These are phyloP conservation scores for Begonia masoniana DNA, from an alignment of 306 rosid genomes.

Conservation along the genomic window DNA sequence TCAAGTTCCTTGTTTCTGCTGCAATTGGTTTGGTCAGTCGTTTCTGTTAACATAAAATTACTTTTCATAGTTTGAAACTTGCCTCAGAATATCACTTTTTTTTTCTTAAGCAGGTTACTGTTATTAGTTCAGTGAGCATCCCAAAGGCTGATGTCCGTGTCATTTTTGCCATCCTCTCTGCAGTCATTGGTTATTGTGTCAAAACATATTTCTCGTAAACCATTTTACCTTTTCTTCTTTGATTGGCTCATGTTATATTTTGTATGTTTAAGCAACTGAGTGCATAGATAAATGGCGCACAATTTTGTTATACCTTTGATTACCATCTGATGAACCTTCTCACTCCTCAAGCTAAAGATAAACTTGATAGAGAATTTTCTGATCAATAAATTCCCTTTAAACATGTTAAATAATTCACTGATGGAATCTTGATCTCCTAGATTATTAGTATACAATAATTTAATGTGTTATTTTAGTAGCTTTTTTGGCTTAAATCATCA, in stretches of 20 bases:
- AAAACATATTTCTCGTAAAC: conserved; percentile 84
- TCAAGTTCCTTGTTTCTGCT: conserved; percentile 72
- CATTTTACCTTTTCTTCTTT: conserved; percentile 8
- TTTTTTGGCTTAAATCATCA: no score
- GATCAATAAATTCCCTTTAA: no score
- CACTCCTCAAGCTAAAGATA: no score
- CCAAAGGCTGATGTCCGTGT: conserved; percentile 75
- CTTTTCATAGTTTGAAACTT: neutral
- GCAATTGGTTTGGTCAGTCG: conserved; percentile 72
- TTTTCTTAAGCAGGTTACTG: conserved; percentile 55
- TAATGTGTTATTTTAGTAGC: no score
- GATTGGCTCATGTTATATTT: conserved; percentile 2
- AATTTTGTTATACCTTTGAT: no score
- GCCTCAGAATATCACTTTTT: neutral
- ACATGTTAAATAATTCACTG: no score
- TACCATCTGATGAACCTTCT: no score
- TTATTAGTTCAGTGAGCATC: conserved; percentile 61
- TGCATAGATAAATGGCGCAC: no score
- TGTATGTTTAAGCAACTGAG: neutral
- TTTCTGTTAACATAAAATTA: neutral
- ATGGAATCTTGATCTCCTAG: no score
- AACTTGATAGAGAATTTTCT: no score
- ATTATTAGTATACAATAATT: no score
- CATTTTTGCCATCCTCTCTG: conserved; percentile 66
- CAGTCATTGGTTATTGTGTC: conserved; percentile 67